These are phyloP conservation scores for Phialophora verrucosa DNA, from an alignment of 2,329 filamentous ascomycete genomes.

Conservation along the genomic window DNA sequence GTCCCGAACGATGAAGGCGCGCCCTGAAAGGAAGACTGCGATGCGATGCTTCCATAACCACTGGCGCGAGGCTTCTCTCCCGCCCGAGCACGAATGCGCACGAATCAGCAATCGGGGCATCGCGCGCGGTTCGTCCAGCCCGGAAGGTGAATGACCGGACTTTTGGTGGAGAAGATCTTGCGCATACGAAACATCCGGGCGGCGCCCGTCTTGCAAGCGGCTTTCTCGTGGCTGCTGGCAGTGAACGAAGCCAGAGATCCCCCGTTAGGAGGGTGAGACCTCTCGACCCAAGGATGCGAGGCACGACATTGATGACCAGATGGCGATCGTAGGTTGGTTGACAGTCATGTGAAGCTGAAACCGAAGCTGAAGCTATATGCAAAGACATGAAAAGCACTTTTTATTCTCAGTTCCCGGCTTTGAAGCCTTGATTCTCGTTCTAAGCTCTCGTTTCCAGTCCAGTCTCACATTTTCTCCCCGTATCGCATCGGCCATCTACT, in stretches of 20 bases:
- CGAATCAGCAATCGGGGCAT: background rate
- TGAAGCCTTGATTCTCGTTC: background rate
- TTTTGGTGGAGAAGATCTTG: background rate
- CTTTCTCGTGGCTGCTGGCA: background rate
- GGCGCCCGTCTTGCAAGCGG: background rate
- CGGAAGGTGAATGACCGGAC: background rate
- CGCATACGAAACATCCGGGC: background rate
- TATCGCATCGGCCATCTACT: no score
- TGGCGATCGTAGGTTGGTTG: background rate
- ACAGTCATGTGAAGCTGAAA: background rate
- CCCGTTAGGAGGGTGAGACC: background rate
- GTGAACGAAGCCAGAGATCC: background rate
- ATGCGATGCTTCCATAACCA: background rate
- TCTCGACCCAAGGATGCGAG: background rate
- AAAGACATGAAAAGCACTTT: background rate
- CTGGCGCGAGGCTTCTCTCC: background rate
- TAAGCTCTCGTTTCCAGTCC: background rate
- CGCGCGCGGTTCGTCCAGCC: background rate
- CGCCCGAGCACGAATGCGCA: background rate
- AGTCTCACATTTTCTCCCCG: no score
- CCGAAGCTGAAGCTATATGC: background rate
- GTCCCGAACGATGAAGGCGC: background rate
- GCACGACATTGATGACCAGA: background rate
- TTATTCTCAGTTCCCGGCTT: background rate
- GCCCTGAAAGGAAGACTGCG: background rate